A percentile compares a stretch with the other conserved stretches of the same genome.
Conservation (phyloP, 2,329 filamentous ascomycete species). For the Fusarium sp. region DNA sequence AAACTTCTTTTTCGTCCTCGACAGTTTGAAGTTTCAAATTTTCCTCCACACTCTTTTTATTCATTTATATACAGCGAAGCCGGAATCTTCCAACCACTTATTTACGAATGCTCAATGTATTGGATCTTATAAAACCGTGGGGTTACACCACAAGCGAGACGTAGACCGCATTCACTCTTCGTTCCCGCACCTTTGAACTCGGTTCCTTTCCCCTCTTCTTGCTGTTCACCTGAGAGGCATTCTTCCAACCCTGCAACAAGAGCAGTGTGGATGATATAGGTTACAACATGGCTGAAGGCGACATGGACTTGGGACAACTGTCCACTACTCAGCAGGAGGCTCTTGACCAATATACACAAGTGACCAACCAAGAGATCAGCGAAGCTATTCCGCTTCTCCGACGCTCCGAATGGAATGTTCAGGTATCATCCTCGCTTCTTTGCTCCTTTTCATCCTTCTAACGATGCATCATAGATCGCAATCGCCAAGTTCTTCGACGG, state of each 20-base stretch:
- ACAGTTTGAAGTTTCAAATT: not conserved
- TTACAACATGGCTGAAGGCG: conserved; percentile 47
- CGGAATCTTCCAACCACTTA: not conserved
- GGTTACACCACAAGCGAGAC: conserved; percentile 19
- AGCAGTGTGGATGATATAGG: not conserved
- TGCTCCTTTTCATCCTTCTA: not conserved
- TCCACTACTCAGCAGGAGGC: conserved; percentile 81
- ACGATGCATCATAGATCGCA: conserved; percentile 72
- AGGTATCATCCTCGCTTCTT: conserved; percentile 60
- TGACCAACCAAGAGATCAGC: conserved; percentile 83
- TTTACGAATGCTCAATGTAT: not conserved
- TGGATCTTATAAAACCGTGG: conserved; percentile 16
- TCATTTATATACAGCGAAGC: not conserved
- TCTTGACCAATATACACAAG: conserved; percentile 85
- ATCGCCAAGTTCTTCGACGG: conserved; percentile 98
- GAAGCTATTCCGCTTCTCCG: conserved; percentile 82
- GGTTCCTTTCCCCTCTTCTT: not conserved
- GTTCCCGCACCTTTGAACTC: not conserved
- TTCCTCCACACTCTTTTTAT: not conserved
- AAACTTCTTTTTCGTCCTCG: not conserved
- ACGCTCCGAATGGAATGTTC: conserved; percentile 95
- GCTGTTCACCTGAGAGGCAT: not conserved
- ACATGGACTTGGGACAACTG: conserved; percentile 71
- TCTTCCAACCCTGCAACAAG: not conserved
- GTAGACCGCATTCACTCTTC: not conserved